These are phyloP conservation scores for Elsinoe perseae DNA, from an alignment of 2,329 filamentous ascomycete genomes.

Conservation along the genomic window DNA sequence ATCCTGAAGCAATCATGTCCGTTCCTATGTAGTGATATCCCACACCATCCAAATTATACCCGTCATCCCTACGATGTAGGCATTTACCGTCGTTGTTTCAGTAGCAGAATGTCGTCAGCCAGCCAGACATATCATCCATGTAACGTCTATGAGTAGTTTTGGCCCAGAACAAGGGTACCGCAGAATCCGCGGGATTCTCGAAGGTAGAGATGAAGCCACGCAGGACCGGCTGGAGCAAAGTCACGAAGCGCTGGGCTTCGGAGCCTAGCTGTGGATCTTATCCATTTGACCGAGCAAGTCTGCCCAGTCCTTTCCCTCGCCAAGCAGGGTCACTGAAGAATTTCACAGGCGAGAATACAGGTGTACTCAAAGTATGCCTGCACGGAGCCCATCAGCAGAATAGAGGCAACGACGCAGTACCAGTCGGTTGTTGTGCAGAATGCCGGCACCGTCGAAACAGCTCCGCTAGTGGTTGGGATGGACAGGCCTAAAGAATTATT, in stretches of 20 bases:
- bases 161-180: constrained; percentile 39
- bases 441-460: constrained; percentile 40
- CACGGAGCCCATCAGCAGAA: constrained; percentile 40
- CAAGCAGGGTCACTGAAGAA: constrained; percentile 47
- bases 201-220: constrained; percentile 30
- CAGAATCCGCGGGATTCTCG: constrained; percentile 30
- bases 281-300: constrained; percentile 38
- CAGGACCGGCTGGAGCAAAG: neutral
- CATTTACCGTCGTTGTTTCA: neutral
- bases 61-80: neutral
- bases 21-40: constrained; percentile 29
- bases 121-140: constrained; percentile 38
- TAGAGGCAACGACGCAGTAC: constrained; percentile 38
- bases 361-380: constrained; percentile 43
- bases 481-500: neutral
- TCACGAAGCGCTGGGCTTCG: neutral
- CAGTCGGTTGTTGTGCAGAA: constrained; percentile 45
- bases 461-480: neutral
- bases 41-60: neutral
- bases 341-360: constrained; percentile 34
- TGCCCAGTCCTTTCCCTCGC: constrained; percentile 42
- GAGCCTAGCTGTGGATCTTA: constrained; percentile 31
- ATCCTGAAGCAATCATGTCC: constrained; percentile 26
- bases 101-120: neutral
- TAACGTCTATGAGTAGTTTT: constrained; percentile 26